A percentile compares a stretch with the other conserved stretches of the same genome.
Conservation (phyloP, 257 asterid species). For the Paraleonurus japonicus region DNA sequence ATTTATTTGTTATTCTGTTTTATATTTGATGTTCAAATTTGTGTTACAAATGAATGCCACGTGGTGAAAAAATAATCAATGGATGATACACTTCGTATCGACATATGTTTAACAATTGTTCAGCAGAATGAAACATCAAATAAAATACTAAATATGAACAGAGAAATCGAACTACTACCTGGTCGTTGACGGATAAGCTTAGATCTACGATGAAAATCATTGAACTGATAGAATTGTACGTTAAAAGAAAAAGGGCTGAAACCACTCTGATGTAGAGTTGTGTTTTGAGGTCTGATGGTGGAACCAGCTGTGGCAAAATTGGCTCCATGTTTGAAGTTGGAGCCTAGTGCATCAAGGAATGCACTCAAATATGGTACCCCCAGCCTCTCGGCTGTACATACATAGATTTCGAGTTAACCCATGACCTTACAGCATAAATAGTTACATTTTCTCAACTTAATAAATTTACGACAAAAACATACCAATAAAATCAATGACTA, state of each 20-base stretch:
- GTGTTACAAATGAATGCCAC: too few relatives aligned
- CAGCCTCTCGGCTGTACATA: slow-evolving; percentile 58
- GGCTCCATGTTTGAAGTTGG: slow-evolving; percentile 86
- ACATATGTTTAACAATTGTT: too few relatives aligned
- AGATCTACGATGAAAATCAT: slow-evolving; percentile 67
- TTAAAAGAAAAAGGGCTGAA: slow-evolving; percentile 80
- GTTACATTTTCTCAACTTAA: too few relatives aligned
- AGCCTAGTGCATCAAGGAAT: slow-evolving; percentile 77
- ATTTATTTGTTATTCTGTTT: too few relatives aligned
- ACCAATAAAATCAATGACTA: slow-evolving; percentile 70
- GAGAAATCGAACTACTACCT: too few relatives aligned
- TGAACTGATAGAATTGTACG: slow-evolving; percentile 56
- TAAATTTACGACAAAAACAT: background rate
- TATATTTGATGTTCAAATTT: too few relatives aligned
- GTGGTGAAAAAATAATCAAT: too few relatives aligned
- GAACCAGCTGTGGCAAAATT: slow-evolving; percentile 97
- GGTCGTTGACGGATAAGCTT: slow-evolving; percentile 42
- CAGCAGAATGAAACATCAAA: too few relatives aligned
- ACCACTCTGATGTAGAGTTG: slow-evolving; percentile 69
- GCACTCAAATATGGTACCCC: slow-evolving; percentile 72
- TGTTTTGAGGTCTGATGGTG: slow-evolving; percentile 78
- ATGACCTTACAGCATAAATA: too few relatives aligned
- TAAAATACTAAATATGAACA: too few relatives aligned
- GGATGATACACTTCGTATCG: too few relatives aligned
- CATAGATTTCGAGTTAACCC: background rate